These are phyloP conservation scores for Fimicolochytrium jonesii DNA, from an alignment of 192 early-diverging fungal genomes.

Conservation along the genomic window DNA sequence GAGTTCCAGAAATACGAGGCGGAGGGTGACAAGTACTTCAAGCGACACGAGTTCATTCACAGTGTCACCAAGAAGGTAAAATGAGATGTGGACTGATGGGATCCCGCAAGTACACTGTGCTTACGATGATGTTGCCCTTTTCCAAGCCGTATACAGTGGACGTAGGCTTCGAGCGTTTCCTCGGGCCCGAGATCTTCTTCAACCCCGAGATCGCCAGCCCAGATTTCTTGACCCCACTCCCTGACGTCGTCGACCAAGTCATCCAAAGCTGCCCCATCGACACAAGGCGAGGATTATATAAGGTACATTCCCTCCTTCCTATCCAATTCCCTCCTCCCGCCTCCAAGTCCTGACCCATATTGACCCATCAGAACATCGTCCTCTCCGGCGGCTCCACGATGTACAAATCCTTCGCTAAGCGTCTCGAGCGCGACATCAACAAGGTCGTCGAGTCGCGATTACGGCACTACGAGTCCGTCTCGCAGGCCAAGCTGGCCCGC, in stretches of 20 bases:
- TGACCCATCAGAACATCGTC: slow-evolving; percentile 82
- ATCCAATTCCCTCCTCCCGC: too few species aligned
- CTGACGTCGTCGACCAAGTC: slow-evolving; percentile 92
- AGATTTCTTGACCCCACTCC: slow-evolving; percentile 93
- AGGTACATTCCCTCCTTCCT: slow-evolving; percentile 42
- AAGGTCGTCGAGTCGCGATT: slow-evolving; percentile 67
- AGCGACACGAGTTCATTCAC: slow-evolving; percentile 79
- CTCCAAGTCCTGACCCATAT: not conserved
- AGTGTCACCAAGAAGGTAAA: slow-evolving; percentile 78
- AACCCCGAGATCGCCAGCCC: slow-evolving; percentile 97
- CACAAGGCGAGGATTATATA: slow-evolving; percentile 93
- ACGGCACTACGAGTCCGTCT: slow-evolving; percentile 28
- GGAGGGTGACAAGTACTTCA: slow-evolving; percentile 86
- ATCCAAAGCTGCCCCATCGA: slow-evolving; percentile 98
- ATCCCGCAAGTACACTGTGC: too few species aligned
- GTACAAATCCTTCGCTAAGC: slow-evolving; percentile 96
- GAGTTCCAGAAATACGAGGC: slow-evolving; percentile 93
- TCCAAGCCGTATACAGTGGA: slow-evolving; percentile 84
- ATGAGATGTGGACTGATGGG: not conserved
- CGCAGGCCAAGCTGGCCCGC: slow-evolving; percentile 27
- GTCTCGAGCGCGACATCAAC: slow-evolving; percentile 94
- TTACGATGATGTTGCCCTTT: too few species aligned
- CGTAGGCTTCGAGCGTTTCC: slow-evolving; percentile 97
- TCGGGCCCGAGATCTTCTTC: slow-evolving; percentile 99
- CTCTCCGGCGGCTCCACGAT: slow-evolving; percentile 98